Conservation (phyloP, 768 basidiomycete genomes). For the Panus rudis region DNA sequence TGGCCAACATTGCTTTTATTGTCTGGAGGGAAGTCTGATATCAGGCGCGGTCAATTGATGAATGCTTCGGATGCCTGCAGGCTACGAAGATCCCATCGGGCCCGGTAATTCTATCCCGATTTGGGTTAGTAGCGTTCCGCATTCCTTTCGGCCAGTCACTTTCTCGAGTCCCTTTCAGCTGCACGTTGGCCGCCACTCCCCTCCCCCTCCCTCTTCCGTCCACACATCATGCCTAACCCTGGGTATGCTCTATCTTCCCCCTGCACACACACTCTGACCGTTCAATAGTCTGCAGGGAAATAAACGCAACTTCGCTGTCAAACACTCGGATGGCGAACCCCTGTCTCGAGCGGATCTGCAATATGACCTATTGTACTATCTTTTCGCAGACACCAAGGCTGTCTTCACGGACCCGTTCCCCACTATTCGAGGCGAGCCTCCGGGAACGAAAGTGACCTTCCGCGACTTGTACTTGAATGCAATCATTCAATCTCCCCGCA, state of each 20-base stretch:
- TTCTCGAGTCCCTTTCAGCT: no score
- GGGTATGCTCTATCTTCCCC: slow-evolving; percentile 10
- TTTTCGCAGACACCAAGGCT: slow-evolving; percentile 38
- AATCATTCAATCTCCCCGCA: slow-evolving; percentile 50
- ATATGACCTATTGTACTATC: slow-evolving; percentile 38
- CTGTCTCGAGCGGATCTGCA: slow-evolving; percentile 64
- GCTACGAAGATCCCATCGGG: slow-evolving; percentile 25
- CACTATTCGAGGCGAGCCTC: slow-evolving; percentile 28
- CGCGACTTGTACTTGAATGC: slow-evolving; percentile 42
- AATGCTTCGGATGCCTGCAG: slow-evolving; percentile 18
- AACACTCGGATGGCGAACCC: slow-evolving; percentile 59
- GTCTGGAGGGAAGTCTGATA: slow-evolving; percentile 3
- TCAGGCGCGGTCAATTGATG: not conserved
- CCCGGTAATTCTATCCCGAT: slow-evolving; percentile 3
- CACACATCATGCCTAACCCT: slow-evolving; percentile 16
- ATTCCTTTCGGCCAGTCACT: no score
- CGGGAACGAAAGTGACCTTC: slow-evolving; percentile 33
- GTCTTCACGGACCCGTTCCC: slow-evolving; percentile 60
- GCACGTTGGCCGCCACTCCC: no score
- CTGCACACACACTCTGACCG: slow-evolving; percentile 6
- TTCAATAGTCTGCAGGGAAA: slow-evolving; percentile 36
- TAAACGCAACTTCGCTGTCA: slow-evolving; percentile 36
- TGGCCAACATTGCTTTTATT: no score
- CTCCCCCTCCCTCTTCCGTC: not conserved
- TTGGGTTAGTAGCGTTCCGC: slow-evolving; percentile 8